Evolutionary conservation across 805 yeast genomes (phyloP).

Genomic region (Yamadazyma paraphyllophila): DNA sequence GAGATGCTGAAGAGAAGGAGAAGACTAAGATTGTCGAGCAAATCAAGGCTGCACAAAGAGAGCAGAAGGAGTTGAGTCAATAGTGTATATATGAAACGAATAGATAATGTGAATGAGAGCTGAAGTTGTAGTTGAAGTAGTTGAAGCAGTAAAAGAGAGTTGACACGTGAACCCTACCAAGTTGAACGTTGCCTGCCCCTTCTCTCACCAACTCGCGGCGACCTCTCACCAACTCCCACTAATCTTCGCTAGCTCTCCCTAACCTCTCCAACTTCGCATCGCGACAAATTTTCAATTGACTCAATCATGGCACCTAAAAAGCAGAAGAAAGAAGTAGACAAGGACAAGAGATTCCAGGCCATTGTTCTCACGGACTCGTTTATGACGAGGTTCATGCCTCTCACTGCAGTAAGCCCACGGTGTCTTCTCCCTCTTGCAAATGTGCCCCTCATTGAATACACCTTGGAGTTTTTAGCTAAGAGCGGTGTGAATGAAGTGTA

Average conservation of each 20-base stretch:
- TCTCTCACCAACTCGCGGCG: too few species aligned
- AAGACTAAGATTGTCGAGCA: conserved; percentile 5
- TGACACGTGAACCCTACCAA: too few species aligned
- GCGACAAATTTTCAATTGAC: not conserved
- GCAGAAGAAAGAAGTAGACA: conserved; percentile 53
- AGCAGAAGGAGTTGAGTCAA: conserved; percentile 6
- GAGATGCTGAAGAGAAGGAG: conserved; percentile 15
- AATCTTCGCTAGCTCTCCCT: not conserved
- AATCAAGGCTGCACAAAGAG: conserved; percentile 8
- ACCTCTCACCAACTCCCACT: too few species aligned
- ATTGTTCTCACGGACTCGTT: conserved; percentile 92
- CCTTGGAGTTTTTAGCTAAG: conserved; percentile 88
- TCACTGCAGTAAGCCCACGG: conserved; percentile 81
- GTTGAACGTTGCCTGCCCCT: too few species aligned
- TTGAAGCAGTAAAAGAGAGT: too few species aligned
- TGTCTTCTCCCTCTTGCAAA: conserved; percentile 91
- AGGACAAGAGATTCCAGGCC: conserved; percentile 83
- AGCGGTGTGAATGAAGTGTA: conserved; percentile 89
- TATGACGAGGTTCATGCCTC: conserved; percentile 88
- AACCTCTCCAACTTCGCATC: not conserved
- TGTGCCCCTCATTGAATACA: conserved; percentile 91
- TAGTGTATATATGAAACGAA: not conserved
- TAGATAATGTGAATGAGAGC: not conserved
- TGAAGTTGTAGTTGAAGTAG: not conserved
- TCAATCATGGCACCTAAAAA: conserved; percentile 47